These are phyloP conservation scores for Verbascum thapsus DNA, from an alignment of 257 asterid species.

Conservation along the genomic window DNA sequence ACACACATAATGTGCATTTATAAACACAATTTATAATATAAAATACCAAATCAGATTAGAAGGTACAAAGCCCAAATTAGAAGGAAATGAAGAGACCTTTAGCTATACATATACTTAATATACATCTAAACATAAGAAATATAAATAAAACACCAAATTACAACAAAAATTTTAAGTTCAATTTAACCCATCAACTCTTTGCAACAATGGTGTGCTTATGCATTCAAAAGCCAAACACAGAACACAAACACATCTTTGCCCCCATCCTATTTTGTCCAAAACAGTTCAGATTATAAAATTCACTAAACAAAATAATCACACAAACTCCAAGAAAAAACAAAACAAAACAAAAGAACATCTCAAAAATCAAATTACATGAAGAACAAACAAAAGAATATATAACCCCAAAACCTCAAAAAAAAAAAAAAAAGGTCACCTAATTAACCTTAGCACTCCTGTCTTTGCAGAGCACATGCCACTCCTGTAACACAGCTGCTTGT, in stretches of 20 bases:
- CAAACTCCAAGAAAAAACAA: not conserved
- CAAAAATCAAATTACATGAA: slow-evolving; percentile 12
- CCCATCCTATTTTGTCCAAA: not conserved
- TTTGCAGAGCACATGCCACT: slow-evolving; percentile 83
- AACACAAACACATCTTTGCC: not conserved
- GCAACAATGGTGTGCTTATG: no score
- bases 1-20: no score
- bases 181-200: no score
- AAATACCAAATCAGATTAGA: no score
- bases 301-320: not conserved
- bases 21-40: no score
- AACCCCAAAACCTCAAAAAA: not conserved
- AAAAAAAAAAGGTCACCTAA: slow-evolving; percentile 22
- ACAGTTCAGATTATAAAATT: not conserved
- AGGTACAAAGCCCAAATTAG: no score
- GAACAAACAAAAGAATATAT: not conserved
- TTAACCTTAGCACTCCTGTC: slow-evolving; percentile 58
- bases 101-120: no score
- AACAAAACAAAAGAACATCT: not conserved
- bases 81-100: no score
- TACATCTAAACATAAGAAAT: no score
- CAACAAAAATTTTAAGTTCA: no score
- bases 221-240: no score
- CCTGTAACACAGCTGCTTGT: slow-evolving; percentile 78
- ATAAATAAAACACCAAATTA: no score